A percentile compares a stretch with the other conserved stretches of the same genome.
phyloP scores from a whole-genome alignment of 768 basidiomycete species.

The Amanita thiersii region DNA sequence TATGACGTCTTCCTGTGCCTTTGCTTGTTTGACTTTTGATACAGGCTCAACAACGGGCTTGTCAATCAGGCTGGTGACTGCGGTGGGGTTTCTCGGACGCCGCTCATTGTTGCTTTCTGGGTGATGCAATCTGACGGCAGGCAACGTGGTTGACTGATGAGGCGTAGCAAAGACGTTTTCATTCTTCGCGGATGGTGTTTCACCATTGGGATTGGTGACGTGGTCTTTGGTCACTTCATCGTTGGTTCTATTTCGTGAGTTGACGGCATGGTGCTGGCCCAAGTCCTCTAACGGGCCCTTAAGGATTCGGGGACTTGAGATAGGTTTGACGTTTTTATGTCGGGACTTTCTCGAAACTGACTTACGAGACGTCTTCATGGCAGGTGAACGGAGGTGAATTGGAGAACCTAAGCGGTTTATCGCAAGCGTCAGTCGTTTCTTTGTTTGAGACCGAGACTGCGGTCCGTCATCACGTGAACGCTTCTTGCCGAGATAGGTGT shows the following conservation, averaged over 20 bases:
- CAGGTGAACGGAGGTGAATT: background rate
- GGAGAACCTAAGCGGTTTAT: background rate
- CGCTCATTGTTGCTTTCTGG: no score
- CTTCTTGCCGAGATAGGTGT: background rate
- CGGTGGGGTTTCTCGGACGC: background rate
- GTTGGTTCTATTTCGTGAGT: no score
- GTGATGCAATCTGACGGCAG: background rate
- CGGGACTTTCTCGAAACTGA: background rate
- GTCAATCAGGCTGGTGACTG: background rate
- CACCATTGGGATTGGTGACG: no score
- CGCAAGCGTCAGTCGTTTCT: background rate
- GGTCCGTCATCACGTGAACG: background rate
- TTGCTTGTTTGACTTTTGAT: background rate
- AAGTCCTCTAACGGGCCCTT: background rate
- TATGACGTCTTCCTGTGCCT: no score
- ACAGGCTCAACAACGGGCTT: background rate
- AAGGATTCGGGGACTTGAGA: background rate
- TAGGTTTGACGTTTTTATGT: background rate
- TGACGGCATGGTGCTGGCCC: background rate
- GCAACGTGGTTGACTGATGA: background rate
- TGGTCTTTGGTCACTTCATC: no score
- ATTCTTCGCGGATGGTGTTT: background rate
- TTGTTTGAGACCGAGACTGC: background rate
- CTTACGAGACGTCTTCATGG: background rate
- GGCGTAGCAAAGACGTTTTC: slow-evolving; percentile 4